These are phyloP conservation scores for Aegilops sharonensis DNA, from an alignment of 176 grass and related monocot genomes.

Conservation along the genomic window DNA sequence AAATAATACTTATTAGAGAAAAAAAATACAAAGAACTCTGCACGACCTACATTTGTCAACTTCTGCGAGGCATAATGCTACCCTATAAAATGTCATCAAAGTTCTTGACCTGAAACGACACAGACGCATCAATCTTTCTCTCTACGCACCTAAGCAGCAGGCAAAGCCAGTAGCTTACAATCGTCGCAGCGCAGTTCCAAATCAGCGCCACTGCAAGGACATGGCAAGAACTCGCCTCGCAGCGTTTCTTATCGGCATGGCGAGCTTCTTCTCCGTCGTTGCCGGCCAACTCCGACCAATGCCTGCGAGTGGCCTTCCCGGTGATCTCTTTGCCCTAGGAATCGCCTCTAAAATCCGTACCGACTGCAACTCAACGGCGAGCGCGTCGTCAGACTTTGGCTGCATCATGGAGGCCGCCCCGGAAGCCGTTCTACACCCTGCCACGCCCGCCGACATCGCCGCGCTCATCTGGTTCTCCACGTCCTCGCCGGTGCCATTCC, in stretches of 20 bases:
- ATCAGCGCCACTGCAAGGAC: neutral
- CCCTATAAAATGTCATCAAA: constrained; percentile 35
- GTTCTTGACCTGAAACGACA: constrained; percentile 7
- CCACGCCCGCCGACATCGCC: constrained; percentile 40
- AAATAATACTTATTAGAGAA: constrained; percentile 15
- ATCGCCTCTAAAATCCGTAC: constrained; percentile 29
- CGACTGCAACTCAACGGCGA: constrained; percentile 32
- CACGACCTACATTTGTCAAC: constrained; percentile 40
- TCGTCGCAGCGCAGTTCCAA: neutral
- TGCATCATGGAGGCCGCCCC: constrained; percentile 22
- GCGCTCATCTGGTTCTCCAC: constrained; percentile 41
- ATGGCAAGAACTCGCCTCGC: constrained; percentile 15
- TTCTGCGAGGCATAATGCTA: constrained; percentile 4
- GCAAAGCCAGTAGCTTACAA: neutral
- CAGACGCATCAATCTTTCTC: constrained; percentile 12
- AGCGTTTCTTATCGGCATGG: neutral
- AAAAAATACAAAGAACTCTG: neutral
- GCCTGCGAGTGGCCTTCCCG: neutral
- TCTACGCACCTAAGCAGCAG: neutral
- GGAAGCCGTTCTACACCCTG: constrained; percentile 19
- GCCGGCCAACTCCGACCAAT: constrained; percentile 16
- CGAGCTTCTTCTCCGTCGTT: constrained; percentile 11
- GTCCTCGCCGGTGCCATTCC: constrained; percentile 34
- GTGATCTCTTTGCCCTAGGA: constrained; percentile 19
- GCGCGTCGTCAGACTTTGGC: constrained; percentile 51